These are phyloP conservation scores for Fistulinella cinereoalba DNA, from an alignment of 1,284 basidiomycete species.

Conservation along the genomic window DNA sequence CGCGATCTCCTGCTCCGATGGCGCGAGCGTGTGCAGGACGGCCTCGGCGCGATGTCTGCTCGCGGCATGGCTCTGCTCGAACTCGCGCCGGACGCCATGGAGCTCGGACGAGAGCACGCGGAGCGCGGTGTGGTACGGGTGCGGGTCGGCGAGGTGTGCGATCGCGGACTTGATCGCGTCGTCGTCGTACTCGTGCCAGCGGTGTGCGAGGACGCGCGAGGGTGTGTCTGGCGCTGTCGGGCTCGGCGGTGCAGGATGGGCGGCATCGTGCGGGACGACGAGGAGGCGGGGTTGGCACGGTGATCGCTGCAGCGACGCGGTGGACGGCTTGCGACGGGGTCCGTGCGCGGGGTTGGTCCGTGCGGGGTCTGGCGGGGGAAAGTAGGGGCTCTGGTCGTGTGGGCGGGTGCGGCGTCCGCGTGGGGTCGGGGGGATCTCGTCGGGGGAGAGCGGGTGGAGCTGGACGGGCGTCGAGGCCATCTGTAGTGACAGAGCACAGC, in stretches of 20 bases:
- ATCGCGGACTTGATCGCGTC: slow-evolving; percentile 64
- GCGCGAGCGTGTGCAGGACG: slow-evolving; percentile 53
- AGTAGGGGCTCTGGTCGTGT: no score
- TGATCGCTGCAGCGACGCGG: slow-evolving; percentile 38
- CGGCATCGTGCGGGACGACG: slow-evolving; percentile 46
- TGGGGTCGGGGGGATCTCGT: slow-evolving; percentile 43
- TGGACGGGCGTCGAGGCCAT: slow-evolving; percentile 55
- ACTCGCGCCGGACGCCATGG: slow-evolving; percentile 53
- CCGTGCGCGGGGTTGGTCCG: slow-evolving; percentile 1
- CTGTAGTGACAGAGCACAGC: slow-evolving; percentile 24
- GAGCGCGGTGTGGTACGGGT: slow-evolving; percentile 65
- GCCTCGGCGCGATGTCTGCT: slow-evolving; percentile 48
- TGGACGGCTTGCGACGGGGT: slow-evolving; percentile 26
- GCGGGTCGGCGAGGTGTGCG: slow-evolving; percentile 43
- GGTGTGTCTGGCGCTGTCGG: slow-evolving; percentile 15
- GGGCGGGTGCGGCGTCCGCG: slow-evolving; percentile 41
- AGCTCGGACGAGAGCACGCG: slow-evolving; percentile 68
- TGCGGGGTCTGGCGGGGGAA: no score
- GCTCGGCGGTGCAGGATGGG: slow-evolving; percentile 22
- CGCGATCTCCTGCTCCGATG: slow-evolving; percentile 62
- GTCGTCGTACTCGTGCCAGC: slow-evolving; percentile 72
- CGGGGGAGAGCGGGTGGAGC: slow-evolving; percentile 60
- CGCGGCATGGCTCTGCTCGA: slow-evolving; percentile 56
- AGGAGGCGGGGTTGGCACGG: slow-evolving; percentile 49
- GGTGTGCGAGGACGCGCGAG: slow-evolving; percentile 53